Evolutionary conservation across 2,329 filamentous ascomycete genomes (phyloP), one percentile per base, ranked within the genome.

Genomic region (Zymoseptoria crescenta): DNA sequence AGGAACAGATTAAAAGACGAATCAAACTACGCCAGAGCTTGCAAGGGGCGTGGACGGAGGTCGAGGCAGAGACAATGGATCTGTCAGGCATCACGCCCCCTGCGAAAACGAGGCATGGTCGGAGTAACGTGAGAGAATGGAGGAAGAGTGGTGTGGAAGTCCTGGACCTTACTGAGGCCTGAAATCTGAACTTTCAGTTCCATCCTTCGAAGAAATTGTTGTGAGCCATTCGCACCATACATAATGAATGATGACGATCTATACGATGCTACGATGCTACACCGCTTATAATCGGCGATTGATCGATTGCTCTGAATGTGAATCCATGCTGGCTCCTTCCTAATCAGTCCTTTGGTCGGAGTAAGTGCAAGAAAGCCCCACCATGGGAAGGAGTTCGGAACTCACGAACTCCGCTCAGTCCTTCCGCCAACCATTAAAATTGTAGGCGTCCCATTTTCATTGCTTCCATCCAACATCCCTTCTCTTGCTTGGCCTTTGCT

Each of bases 141-240:
- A 62, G 71, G 56, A 65, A 67, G 55, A 74, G 72, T 63, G 70
- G 66, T 3, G 70, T 74, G 20, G 72, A 73, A 54, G 63, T 73
- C 4, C 60, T 74, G 62, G 72, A 74, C 65, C 62, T 74, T 59
- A 74, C 72, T 8, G 66, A 62, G 6, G 66, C 55, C 51, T 68
- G 64, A 68, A 41, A 7, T 27, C 8, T 51, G 49, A 21, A 21
- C 8, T 10, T 24, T 24, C 4, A 2, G 4, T 2, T 24, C 24
- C 24, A 24, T 24, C 24, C 24, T 24, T 24, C 24, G 24, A 24
- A 24, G 24, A 3, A 4, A 4, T 24, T 24, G 24, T 24, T 24
- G 24, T 24, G 24, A 24, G 24, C 24, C 24, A 24, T 24, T 24
- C 2, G 24, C 24, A 24, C 24, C 24, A 24, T 24, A 24, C 24